These are phyloP conservation scores for Tuber indicum DNA, from an alignment of 495 filamentous ascomycete species.

Conservation along the genomic window DNA sequence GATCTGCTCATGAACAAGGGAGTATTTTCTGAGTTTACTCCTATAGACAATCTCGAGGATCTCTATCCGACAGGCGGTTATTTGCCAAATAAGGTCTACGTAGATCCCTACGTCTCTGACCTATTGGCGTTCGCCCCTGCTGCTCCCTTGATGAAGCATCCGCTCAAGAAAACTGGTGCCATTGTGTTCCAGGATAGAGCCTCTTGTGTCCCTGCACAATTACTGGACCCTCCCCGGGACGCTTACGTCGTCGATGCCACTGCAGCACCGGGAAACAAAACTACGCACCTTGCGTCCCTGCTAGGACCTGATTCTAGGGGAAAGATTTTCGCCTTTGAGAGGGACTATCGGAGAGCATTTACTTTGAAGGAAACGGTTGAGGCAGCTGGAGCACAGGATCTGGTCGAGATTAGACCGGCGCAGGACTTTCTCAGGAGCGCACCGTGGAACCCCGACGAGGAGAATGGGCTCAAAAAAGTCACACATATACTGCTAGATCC, in stretches of 20 bases:
- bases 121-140: conserved; percentile 68
- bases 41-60: conserved; percentile 14
- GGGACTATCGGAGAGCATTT: conserved; percentile 57
- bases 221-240: conserved; percentile 58
- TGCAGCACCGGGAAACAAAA: conserved; percentile 94
- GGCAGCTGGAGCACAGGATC: conserved; percentile 59
- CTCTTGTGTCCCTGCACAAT: conserved; percentile 86
- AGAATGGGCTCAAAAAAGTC: conserved; percentile 53
- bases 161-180: conserved; percentile 65
- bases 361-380: conserved; percentile 77
- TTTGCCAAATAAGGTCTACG: conserved; percentile 45
- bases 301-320: conserved; percentile 40
- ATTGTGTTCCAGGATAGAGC: conserved; percentile 95
- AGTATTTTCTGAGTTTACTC: conserved; percentile 21
- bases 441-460: conserved; percentile 50
- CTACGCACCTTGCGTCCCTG: conserved; percentile 82
- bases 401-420: conserved; percentile 60
- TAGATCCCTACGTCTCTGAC: conserved; percentile 75
- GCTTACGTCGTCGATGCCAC: conserved; percentile 83
- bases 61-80: conserved; percentile 8
- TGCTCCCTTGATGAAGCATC: conserved; percentile 58
- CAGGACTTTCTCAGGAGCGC: conserved; percentile 74
- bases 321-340: conserved; percentile 64
- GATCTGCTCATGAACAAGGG: conserved; percentile 17
- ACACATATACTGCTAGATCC: conserved; percentile 78